Evolutionary conservation across 192 early-diverging fungal species (phyloP).

Genomic region (Rhizoclosmatium sp.): DNA sequence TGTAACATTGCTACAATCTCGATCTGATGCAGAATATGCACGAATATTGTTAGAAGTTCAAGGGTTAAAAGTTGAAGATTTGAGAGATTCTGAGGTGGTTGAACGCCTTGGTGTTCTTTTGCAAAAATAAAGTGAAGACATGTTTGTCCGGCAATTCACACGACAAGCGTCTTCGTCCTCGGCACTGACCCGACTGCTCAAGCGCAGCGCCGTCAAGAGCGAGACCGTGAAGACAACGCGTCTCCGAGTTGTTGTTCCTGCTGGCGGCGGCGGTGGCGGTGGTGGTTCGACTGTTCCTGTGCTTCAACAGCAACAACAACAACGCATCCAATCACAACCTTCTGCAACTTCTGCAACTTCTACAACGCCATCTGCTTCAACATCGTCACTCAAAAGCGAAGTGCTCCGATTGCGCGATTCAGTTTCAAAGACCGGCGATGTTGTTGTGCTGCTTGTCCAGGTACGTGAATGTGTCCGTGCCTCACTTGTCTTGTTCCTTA

Average conservation of each 20-base stretch:
- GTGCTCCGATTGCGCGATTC: background rate
- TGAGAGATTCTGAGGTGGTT: no score
- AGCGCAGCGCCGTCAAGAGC: background rate
- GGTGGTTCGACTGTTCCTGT: no score
- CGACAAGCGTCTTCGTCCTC: background rate
- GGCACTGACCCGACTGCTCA: background rate
- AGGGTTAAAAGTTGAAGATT: no score
- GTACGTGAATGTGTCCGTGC: background rate
- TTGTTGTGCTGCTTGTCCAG: background rate
- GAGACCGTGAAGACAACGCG: background rate
- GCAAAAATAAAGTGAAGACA: no score
- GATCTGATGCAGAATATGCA: no score
- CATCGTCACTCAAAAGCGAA: background rate
- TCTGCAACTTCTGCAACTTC: background rate
- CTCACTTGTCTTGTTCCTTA: background rate
- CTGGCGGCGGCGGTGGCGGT: no score
- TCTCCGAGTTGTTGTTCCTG: background rate
- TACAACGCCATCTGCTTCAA: background rate
- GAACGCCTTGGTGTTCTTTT: no score
- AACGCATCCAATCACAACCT: background rate
- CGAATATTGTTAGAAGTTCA: no score
- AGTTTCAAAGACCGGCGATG: background rate
- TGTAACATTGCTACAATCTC: no score
- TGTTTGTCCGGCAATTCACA: background rate
- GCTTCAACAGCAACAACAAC: no score